Conservation (phyloP, 2,329 filamentous ascomycete species). For the Trichoderma semiorbis region DNA sequence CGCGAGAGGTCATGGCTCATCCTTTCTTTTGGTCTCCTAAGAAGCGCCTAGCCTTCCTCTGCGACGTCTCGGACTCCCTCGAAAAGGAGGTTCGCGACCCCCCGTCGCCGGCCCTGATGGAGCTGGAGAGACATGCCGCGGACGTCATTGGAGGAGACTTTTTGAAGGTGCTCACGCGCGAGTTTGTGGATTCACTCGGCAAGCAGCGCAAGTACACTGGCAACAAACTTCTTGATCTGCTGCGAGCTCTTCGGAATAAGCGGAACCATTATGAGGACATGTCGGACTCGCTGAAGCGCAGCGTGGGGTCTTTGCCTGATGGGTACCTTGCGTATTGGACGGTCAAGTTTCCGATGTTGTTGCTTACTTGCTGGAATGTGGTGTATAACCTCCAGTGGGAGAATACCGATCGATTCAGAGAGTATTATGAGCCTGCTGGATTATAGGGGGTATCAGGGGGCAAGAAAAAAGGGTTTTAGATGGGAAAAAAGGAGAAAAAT, state of each 20-base stretch:
- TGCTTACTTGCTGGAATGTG: conserved; percentile 76
- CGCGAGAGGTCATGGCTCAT: conserved; percentile 79
- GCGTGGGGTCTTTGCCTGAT: conserved; percentile 70
- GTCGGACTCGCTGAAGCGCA: conserved; percentile 68
- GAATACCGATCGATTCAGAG: conserved; percentile 62
- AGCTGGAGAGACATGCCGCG: conserved; percentile 53
- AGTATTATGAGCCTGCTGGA: conserved; percentile 60
- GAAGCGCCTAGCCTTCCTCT: conserved; percentile 87
- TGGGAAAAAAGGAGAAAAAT: background rate
- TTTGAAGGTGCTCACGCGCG: conserved; percentile 67
- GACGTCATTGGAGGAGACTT: conserved; percentile 69
- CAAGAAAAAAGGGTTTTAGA: background rate
- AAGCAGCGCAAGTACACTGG: conserved; percentile 96
- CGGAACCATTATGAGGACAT: conserved; percentile 98
- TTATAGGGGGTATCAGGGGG: conserved; percentile 24
- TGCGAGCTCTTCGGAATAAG: conserved; percentile 91
- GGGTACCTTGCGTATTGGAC: conserved; percentile 86
- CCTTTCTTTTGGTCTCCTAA: conserved; percentile 96
- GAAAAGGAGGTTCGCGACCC: conserved; percentile 88
- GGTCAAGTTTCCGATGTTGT: conserved; percentile 68
- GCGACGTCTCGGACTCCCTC: conserved; percentile 93
- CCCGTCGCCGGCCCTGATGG: conserved; percentile 63
- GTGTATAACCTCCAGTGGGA: conserved; percentile 65
- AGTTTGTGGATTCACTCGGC: conserved; percentile 84
- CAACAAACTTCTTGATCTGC: conserved; percentile 74